Conservation (phyloP, 202 grass and related monocot species). For the Bolboschoenoplectus hybrid region DNA sequence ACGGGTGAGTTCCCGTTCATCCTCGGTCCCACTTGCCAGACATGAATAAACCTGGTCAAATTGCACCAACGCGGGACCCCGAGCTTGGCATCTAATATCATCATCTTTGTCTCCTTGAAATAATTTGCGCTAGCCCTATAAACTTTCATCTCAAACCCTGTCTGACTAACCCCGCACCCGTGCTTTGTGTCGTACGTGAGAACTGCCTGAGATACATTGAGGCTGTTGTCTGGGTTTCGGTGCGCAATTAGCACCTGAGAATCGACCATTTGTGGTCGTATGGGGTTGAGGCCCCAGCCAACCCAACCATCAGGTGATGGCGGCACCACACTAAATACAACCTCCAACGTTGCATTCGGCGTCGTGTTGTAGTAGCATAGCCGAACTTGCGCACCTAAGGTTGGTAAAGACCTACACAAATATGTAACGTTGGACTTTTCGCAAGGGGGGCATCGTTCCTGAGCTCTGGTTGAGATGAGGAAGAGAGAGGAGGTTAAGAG, state of each 20-base stretch:
- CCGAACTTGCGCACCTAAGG: slow-evolving; percentile 18
- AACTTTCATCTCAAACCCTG: not conserved
- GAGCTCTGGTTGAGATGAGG: slow-evolving; percentile 7
- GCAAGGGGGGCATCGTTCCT: slow-evolving; percentile 24
- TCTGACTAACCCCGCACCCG: not conserved
- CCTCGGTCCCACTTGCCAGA: slow-evolving; percentile 20
- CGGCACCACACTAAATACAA: slow-evolving; percentile 19
- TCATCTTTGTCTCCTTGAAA: not conserved
- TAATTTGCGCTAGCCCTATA: not conserved
- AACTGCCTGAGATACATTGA: not conserved
- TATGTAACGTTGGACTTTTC: not conserved
- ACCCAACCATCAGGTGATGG: not conserved
- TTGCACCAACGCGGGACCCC: slow-evolving; percentile 20
- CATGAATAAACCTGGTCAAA: not conserved
- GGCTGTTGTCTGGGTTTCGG: not conserved
- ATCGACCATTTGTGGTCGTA: slow-evolving; percentile 37
- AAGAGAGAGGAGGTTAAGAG: not conserved
- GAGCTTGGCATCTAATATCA: slow-evolving; percentile 6
- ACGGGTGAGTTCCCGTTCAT: not conserved
- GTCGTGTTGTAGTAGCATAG: slow-evolving; percentile 36
- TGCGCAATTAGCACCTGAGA: slow-evolving; percentile 39
- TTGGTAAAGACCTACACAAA: slow-evolving; percentile 23
- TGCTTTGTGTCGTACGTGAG: slow-evolving; percentile 30
- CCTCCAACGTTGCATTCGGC: slow-evolving; percentile 34
- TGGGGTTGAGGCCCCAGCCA: slow-evolving; percentile 42